phyloP scores from a whole-genome alignment of 371 early-diverging fungal species.

The Actinomortierella ambigua region DNA sequence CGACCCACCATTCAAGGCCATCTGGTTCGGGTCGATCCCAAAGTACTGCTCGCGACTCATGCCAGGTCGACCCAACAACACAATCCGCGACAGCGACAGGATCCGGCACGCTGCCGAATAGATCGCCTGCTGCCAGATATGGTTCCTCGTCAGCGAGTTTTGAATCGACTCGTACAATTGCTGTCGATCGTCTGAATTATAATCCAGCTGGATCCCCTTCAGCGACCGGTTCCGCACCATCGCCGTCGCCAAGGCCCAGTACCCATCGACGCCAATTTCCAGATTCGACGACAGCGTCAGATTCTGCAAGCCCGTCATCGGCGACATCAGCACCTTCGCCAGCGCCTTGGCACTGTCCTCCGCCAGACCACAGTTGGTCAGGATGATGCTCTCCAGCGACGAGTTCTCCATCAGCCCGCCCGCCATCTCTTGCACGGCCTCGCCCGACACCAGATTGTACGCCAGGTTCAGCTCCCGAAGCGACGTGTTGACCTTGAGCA shows the following conservation, averaged over 20 bases:
- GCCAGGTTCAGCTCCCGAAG: constrained; percentile 47
- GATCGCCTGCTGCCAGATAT: constrained; percentile 48
- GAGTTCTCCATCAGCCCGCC: constrained; percentile 39
- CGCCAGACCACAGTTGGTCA: constrained; percentile 42
- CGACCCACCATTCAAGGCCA: too few relatives aligned
- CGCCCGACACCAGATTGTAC: constrained; percentile 33
- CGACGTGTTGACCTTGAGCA: constrained; percentile 30
- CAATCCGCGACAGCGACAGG: constrained; percentile 36
- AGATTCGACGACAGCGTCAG: constrained; percentile 37
- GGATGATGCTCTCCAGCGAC: constrained; percentile 44
- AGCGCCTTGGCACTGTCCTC: constrained; percentile 31
- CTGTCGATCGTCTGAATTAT: constrained; percentile 50
- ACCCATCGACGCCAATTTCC: constrained; percentile 48
- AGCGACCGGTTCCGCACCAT: constrained; percentile 40
- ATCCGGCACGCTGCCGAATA: constrained; percentile 48
- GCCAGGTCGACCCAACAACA: constrained; percentile 32
- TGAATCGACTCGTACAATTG: constrained; percentile 46
- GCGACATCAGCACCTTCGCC: constrained; percentile 20
- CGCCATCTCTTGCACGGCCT: constrained; percentile 20
- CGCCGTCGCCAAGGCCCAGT: constrained; percentile 43
- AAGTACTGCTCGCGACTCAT: too few relatives aligned
- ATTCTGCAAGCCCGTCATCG: constrained; percentile 43
- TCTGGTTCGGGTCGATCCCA: too few relatives aligned
- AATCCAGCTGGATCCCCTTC: constrained; percentile 49
- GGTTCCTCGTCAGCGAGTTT: constrained; percentile 47